A percentile compares a stretch with the other conserved stretches of the same genome.
phyloP scores from a whole-genome alignment of 768 basidiomycete species.

The Lenzites betulinus region DNA sequence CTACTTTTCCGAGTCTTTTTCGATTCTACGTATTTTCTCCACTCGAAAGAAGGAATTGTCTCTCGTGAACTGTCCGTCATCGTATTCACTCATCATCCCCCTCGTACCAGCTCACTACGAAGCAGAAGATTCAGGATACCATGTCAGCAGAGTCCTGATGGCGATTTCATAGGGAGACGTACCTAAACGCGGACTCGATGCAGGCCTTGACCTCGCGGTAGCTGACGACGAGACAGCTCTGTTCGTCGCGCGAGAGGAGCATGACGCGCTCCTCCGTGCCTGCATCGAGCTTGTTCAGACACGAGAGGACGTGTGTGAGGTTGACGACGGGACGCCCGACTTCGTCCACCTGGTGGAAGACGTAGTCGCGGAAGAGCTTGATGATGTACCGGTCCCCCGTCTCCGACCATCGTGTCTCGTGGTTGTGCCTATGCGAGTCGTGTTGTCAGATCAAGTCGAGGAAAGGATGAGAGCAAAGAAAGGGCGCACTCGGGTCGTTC shows the following conservation, averaged over 20 bases:
- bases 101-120: slow-evolving; percentile 48
- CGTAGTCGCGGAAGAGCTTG: slow-evolving; percentile 97
- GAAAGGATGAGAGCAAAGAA: not conserved
- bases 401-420: slow-evolving; percentile 96
- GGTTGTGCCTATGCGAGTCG: slow-evolving; percentile 43
- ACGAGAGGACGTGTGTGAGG: slow-evolving; percentile 86
- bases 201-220: slow-evolving; percentile 91
- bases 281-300: slow-evolving; percentile 95
- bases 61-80: slow-evolving; percentile 20
- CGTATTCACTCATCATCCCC: slow-evolving; percentile 14
- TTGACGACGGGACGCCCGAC: slow-evolving; percentile 87
- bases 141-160: not conserved
- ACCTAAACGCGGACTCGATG: slow-evolving; percentile 84
- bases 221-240: slow-evolving; percentile 91
- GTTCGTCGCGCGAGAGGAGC: slow-evolving; percentile 94
- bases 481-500: slow-evolving; percentile 92
- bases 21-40: slow-evolving; percentile 65
- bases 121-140: not conserved
- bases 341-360: slow-evolving; percentile 97
- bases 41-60: not conserved
- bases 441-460: not conserved
- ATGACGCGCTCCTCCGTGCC: slow-evolving; percentile 94
- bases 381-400: slow-evolving; percentile 98
- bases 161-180: slow-evolving; percentile 32
- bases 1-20: slow-evolving; percentile 63